Evolutionary conservation across 305 asterid genomes (phyloP).

Genomic region (Salvia sclarea): DNA sequence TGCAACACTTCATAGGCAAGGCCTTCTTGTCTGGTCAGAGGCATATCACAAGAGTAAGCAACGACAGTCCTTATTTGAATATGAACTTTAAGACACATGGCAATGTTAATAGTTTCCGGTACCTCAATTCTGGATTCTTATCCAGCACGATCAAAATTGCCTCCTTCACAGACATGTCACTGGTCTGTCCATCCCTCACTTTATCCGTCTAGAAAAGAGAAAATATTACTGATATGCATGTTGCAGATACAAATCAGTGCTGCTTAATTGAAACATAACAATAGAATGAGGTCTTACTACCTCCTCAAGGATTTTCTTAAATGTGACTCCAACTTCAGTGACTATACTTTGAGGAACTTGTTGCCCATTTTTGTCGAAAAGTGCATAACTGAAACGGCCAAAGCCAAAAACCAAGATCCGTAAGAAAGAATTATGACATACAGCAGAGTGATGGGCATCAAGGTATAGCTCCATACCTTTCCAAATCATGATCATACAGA

Average conservation of each 20-base stretch:
- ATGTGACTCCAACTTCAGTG: conserved; percentile 78
- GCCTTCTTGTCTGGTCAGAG: conserved; percentile 68
- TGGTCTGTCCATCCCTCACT: conserved; percentile 72
- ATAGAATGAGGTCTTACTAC: conserved; percentile 53
- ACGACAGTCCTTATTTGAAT: conserved; percentile 23
- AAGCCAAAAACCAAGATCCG: conserved; percentile 21
- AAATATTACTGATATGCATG: conserved; percentile 30
- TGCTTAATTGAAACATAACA: conserved; percentile 8
- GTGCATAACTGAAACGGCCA: conserved; percentile 66
- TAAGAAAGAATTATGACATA: background rate
- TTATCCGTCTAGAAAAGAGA: conserved; percentile 65
- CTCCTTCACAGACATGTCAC: conserved; percentile 82
- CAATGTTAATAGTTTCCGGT: conserved; percentile 19
- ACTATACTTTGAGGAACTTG: conserved; percentile 84
- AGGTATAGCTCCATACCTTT: conserved; percentile 56
- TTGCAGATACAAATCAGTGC: background rate
- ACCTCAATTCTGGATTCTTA: conserved; percentile 84
- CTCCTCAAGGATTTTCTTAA: conserved; percentile 89
- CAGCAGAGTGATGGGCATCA: conserved; percentile 17
- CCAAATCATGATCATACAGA: conserved; percentile 93
- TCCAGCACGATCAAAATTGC: conserved; percentile 84
- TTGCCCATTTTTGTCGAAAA: conserved; percentile 72
- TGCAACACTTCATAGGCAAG: conserved; percentile 84
- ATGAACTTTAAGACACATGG: background rate
- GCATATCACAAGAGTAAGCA: conserved; percentile 29